Base-by-base conservation (phyloP, 2,329 filamentous ascomycete species). In the Penicillium corylophilum region DNA sequence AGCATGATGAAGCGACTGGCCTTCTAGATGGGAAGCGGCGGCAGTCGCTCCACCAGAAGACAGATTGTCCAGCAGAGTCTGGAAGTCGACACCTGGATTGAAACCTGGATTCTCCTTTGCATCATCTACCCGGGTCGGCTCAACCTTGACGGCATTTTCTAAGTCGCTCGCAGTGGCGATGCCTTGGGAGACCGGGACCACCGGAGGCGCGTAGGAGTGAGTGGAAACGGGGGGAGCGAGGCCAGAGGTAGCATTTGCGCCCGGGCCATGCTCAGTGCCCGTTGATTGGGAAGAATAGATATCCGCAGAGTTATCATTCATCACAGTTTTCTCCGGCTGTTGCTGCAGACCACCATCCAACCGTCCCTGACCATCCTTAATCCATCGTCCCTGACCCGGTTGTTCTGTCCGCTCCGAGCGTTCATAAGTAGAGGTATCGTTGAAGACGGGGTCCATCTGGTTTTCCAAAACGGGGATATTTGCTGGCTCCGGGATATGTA, bases 361-460 rank as follows among this genome's bases (percentile, higher is more conserved):
- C 35, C 24, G 28, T 35, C 35, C 51, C 38, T 57, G 53, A 15
- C 33, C 49, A 36, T 54, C 54, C 45, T 54, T 50, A 36, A 50
- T 53, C 49, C 40, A 36, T 53, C 57, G 60, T 58, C 42, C 46
- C 55, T 62, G 51, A n/a, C 43, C 55, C 53, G 62, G 51, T 15
- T 58, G 51, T 36, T 33, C 43, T 22, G 51, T 46, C 20, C 35
- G 51, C 35, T 65, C 63, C 33, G 69, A 69, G 64, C 76, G 81
- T 54, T 76, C 76, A 68, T 83, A 82, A 56, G 79, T 80, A 48
- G 83, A 78, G 50, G 83, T 83, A 69, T 87, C 84, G 73, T 86
- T 85, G 77, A 88, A 87, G 62, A 81, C 75, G 48, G 84, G 83
- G 72, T 89, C 85, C 81, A 84, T 89, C 74, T 88, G 85, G 67